Base-by-base conservation (phyloP, 495 filamentous ascomycete species). In the Aspergillus haitiensis region DNA sequence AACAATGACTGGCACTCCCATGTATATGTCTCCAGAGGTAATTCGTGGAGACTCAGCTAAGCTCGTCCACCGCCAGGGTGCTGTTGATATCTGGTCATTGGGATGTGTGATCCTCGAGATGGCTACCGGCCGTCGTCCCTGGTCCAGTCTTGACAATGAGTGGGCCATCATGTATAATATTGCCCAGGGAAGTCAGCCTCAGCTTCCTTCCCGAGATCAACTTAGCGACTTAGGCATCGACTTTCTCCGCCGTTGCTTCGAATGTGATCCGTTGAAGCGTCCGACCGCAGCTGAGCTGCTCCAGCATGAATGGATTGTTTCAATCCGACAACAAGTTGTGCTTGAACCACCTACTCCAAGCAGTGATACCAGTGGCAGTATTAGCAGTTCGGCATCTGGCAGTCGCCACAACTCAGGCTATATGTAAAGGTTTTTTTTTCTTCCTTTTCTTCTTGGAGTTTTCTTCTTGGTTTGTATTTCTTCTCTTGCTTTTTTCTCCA, bases 111-210 rank as follows among this genome's bases (percentile, higher is more conserved):
- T 98, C 64, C 84, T 97, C 33, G 94, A 98, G 72, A 98, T 98
- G 95, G 91, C 92, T 15, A 98, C 93, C 2, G 94, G 94, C 34
- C 85, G 92, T 52, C 87, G 95, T 32, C 94, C 94, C 16, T 98
- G 94, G 94, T 93, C 93, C n/a, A 88, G 86, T 61, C 83, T 98
- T 7, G 94, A 98, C 76, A 98, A 98, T 71, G 94, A 98, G 72
- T 98, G 94, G 93, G 94, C 94, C 36, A 98, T 98, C 76, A 98
- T 98, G 94, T 98, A 97, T 84, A 97, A 98, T 73, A 98, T 98
- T 62, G 94, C 94, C 4, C 92, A 96, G 66, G 94, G 94, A 55
- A 96, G 97, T 63, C 87, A 90, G 55, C 94, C 94, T 3, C 86
- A 89, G 61, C 78, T 98, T 34, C 94, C 94, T 12, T 76, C 80